Evolutionary conservation across 1,284 basidiomycete species (phyloP), one percentile per base, ranked within the genome.

Genomic region (Trichosporon ovoides): DNA sequence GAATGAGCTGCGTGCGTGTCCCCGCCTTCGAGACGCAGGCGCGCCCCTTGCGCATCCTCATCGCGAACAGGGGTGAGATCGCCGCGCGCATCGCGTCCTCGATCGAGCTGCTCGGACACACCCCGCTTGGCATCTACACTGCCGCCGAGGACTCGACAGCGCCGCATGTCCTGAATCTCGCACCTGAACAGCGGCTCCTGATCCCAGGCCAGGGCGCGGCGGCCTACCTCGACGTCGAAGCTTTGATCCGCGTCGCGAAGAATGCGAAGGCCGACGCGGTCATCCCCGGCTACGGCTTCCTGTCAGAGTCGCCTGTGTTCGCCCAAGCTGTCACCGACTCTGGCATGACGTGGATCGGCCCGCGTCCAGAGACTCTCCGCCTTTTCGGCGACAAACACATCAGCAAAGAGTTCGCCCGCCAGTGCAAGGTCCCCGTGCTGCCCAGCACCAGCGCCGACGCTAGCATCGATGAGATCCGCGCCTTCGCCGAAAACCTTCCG

Each of bases 371-470:
- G 12, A 77, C 81, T 9, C 85, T 89, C 34, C 66, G 75, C 2
- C 72, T 72, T 33, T 85, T 87, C 83, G 86, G 86, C 0, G 71
- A 83, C 28, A 88, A 88, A 75, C 83, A 58, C 49, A 55, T 65
- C 57, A 89, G 87, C 64, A 96, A 86, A 66, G 79, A 82, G 62
- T 85, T 96, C 74, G 88, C 93, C 71, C 84, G 91, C 66, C 88
- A 95, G 94, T 96, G 92, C 82, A 83, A 31, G 81, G 87, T 87
- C 24, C 61, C 61, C 24, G 58, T 63, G 18, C 58, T 63, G n/a
- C 31, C 33, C 7, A 54, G 52, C 20, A 63, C 61, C 16, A 52
- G 48, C 11, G 24, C 50, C 5, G 53, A 63, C 16, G 61, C 61
- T 18, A 48, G 38, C 7, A 35, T 58, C 10, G 58, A 53, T 28